Evolutionary conservation across 805 yeast genomes (phyloP), one percentile per base, ranked within the genome.

Genomic region (Nakazawaea molendinolei): DNA sequence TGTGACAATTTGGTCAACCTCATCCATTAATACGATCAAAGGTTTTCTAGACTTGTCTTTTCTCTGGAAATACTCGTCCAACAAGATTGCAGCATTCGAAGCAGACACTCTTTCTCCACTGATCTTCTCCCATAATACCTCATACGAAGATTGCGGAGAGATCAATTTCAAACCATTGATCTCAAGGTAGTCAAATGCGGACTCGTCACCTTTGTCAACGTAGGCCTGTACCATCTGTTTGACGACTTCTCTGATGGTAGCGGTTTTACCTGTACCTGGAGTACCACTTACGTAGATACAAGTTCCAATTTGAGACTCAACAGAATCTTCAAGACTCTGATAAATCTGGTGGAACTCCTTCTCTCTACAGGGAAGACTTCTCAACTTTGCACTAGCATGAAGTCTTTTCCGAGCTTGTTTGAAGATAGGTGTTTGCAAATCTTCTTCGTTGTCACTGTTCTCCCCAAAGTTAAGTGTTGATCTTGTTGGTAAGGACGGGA

Each of bases 221-320:
- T 51, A 27, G 33, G 45, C 25, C 31, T 44, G 25, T 29, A 71
- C 67, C 23, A 92, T 58, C 48, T 82, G 86, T 23, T 75, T 69
- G 18, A 92, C 71, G 0, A 84, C 97, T 50, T 87, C 95, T 37
- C 95, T 62, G 2, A 90, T 78, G 0, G 97, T 90, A 3, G 95
- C 92, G 0, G 98, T 90, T 53, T 92, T 92, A 9, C 98, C 98
- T 2, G 94, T 90, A 7, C 99, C 99, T 0, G 99, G 98, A 0
- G 96, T 86, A 3, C 99, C 99, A 56, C 95, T 86, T 8, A 92
- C 77, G 52, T 89, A 92, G 5, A 92, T 58, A 45, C 95, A 86
- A 6, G 89, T 72, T 0, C 97, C 97, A 1, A 81, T 70, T 28
- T 74, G 72, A 12, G 79, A 70, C 31, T 67, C 67, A 23, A 90